Evolutionary conservation across 106 monocot species (phyloP), one percentile per base, ranked within the genome.

Genomic region (Acorus gramineus): DNA sequence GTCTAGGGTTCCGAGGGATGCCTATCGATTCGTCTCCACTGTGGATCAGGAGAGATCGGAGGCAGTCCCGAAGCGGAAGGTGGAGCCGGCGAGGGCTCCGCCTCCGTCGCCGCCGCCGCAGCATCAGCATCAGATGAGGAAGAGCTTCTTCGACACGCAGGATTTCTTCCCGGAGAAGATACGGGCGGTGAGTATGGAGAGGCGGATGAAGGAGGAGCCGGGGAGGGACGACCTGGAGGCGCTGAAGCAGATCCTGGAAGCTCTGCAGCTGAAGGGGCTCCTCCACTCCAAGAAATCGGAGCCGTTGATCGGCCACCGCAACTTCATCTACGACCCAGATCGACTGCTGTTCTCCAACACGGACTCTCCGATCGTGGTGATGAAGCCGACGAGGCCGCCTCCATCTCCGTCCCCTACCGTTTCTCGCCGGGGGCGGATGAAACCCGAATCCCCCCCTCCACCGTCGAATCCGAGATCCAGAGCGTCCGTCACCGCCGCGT

Each of bases 351-450:
- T 42, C 10, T 11, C 49, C 59, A 14, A 11, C 51, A 44, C 11
- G 14, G 71, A 69, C 2, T 60, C 85, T 3, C 95, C 90, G 2
- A 87, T 96, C 53, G 84, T 90, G 44, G 51, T 85, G 2, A 87
- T 79, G 85, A 81, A 75, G 54, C 80, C 82, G 2, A 28, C 49
- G 0, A 44, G 75, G 14, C 75, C 49, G 45, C 65, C 73, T 8
- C 69, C 57, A 3, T 44, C 67, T 11, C 53, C 11, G 67, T 44
- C 58, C 61, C 42, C 66, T 65, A 59, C 14, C 69, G 7, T 51
- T 2, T 42, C 7, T 58, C 11, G 57, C 5, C 11, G 57, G n/a
- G n/a, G 49, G 71, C 45, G 54, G 53, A 46, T 11, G 48, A 45
- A n/a, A 28, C 48, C 10, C 42, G 68, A 11, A 5, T 48, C 56